Evolutionary conservation across 2,329 filamentous ascomycete genomes (phyloP).

Genomic region (Penicillium crustosum): DNA sequence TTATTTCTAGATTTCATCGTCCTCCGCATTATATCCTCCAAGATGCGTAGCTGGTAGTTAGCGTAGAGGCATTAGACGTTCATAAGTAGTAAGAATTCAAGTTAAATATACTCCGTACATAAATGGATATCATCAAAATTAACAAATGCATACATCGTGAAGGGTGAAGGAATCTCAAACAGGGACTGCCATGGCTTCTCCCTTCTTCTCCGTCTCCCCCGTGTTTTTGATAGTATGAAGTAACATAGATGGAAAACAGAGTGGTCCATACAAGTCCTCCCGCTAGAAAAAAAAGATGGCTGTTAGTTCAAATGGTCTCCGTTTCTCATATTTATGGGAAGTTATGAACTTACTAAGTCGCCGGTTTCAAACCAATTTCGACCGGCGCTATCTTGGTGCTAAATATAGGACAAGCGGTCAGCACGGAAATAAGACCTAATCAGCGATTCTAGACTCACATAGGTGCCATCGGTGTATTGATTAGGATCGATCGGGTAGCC

Average conservation of each 20-base stretch:
- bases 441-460: background rate
- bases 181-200: background rate
- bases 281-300: background rate
- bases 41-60: background rate
- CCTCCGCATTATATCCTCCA: background rate
- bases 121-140: background rate
- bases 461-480: background rate
- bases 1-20: background rate
- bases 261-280: background rate
- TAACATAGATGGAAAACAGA: conserved; percentile 2
- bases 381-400: background rate
- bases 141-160: background rate
- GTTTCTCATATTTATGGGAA: background rate
- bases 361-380: background rate
- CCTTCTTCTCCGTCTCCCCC: background rate
- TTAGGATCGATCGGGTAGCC: background rate
- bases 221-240: background rate
- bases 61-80: background rate
- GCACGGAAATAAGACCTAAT: background rate
- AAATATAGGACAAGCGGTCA: background rate
- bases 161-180: conserved; percentile 28
- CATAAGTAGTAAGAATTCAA: background rate
- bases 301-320: background rate
- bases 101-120: background rate
- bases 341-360: background rate